Evolutionary conservation across 2,329 filamentous ascomycete genomes (phyloP), one percentile per base, ranked within the genome.

Genomic region (Neofusicoccum kwambonambiense): DNA sequence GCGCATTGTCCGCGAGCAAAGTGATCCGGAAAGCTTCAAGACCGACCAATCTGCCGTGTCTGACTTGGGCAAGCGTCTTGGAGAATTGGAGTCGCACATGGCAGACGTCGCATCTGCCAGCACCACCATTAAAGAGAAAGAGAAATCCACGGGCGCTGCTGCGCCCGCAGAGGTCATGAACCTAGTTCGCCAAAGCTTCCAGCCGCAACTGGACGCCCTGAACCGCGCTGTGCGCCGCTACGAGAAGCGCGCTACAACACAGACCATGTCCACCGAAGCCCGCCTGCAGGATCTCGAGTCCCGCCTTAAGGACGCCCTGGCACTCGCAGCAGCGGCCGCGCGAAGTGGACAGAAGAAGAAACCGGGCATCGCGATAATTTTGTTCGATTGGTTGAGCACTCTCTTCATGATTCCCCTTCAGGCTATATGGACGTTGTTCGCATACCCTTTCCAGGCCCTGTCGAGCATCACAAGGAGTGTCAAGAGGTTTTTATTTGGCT

Each of bases 221-320:
- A 95, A 93, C 70, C 89, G 94, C 54, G 93, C 94, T 3, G 90
- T 98, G 50, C 86, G 94, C 19, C 88, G 92, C 41, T 97, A 97
- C 71, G 94, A 98, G 79, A 97, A 96, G 79, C 91, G 93, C 71
- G 88, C 90, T 4, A 89, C 89, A 0, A 82, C 93, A 7, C 85
- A 93, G 34, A 85, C 90, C 9, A 84, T 90, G 63, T 89, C 94
- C 72, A 91, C 89, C 2, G 92, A 97, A 68, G 85, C 88, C 8
- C 86, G 90, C 27, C 86, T 97, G 65, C 84, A 87, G 45, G 85
- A 87, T 19, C 81, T 97, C 4, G 90, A 96, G 68, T 81, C 82
- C 0, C 84, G 90, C 41, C 77, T 96, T 13, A 87, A 89, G 67
- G 93, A 97, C 71, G 89, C 92, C 3, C 84, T 96, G 51, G 86